Evolutionary conservation across 108 stramenopile genomes (phyloP).

Genomic region (Schizochytrium sp.): DNA sequence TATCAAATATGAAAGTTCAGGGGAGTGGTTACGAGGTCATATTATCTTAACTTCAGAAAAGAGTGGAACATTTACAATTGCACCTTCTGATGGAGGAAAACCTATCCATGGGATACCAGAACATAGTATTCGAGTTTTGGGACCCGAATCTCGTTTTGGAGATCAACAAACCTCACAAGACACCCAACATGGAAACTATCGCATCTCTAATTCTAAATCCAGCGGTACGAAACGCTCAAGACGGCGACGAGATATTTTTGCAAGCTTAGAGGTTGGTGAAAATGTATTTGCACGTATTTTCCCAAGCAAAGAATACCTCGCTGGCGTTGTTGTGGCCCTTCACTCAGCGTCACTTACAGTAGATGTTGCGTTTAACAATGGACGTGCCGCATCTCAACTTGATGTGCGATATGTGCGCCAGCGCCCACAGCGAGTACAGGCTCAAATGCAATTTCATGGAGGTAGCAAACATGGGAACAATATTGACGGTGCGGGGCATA

Average conservation of each 20-base stretch:
- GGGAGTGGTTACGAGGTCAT: neutral
- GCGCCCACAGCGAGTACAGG: neutral
- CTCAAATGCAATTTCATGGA: neutral
- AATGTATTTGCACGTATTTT: neutral
- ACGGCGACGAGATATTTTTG: neutral
- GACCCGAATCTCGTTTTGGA: neutral
- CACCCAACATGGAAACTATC: neutral
- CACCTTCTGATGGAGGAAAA: neutral
- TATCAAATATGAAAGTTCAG: neutral
- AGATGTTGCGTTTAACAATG: slow-evolving; percentile 42
- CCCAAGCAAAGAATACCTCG: neutral
- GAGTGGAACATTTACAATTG: neutral
- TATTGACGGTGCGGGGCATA: neutral
- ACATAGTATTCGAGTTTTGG: neutral
- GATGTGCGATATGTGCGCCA: neutral
- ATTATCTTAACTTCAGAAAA: neutral
- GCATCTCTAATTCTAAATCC: neutral
- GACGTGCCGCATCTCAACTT: neutral
- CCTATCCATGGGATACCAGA: neutral
- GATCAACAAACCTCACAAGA: too few relatives aligned
- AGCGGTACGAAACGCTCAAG: neutral
- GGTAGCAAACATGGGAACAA: neutral
- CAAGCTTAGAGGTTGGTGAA: neutral
- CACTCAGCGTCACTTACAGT: neutral
- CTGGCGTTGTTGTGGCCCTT: slow-evolving; percentile 30